Base-by-base conservation (phyloP, 2,329 filamentous ascomycete genomes). In the Pseudogymnoascus sp. region DNA sequence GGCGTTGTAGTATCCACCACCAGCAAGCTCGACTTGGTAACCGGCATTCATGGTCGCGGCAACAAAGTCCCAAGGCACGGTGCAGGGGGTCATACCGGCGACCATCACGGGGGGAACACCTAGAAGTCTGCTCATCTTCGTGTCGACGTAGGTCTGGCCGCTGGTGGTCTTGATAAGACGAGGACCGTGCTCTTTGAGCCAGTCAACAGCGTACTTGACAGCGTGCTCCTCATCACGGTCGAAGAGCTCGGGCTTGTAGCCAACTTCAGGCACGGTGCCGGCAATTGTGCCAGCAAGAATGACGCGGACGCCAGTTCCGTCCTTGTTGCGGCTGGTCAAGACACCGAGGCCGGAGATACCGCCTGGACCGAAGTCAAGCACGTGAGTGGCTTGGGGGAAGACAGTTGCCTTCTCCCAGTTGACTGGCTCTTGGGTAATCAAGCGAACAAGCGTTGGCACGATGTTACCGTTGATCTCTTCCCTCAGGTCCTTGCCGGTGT, bases 151-250 rank as follows among this genome's bases (percentile, higher is more conserved):
- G 1, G 90, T 96, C 72, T 92, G 84, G 18, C 94, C 94, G 62
- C 85, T 86, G 9, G 92, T 93, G 12, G 90, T 97, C 77, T 90
- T 94, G 69, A 96, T 87, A 45, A 99, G 82, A 64, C 87, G 88
- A n/a, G 95, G 94, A 8, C 93, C 92, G 72, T 94, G 92, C 74
- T 97, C 92, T 76, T 95, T 95, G 63, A 99, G 92, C 95, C 95
- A 99, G 75, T 99, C 91, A 31, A 92, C 88, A 58, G 94, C 93
- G 73, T 92, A 97, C 75, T 92, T 94, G 71, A 99, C 88, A 4
- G 94, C 92, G 71, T 97, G 86, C 72, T 97, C 90, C 71, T 92
- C 91, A 73, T 99, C 94, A 62, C 94, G 89, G 73, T 99, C 93
- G 70, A 99, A 99, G 60, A 99, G 82, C 77, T 99, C 94, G 1